Conservation (phyloP, 176 grass and related monocot species). For the Poa annua region DNA sequence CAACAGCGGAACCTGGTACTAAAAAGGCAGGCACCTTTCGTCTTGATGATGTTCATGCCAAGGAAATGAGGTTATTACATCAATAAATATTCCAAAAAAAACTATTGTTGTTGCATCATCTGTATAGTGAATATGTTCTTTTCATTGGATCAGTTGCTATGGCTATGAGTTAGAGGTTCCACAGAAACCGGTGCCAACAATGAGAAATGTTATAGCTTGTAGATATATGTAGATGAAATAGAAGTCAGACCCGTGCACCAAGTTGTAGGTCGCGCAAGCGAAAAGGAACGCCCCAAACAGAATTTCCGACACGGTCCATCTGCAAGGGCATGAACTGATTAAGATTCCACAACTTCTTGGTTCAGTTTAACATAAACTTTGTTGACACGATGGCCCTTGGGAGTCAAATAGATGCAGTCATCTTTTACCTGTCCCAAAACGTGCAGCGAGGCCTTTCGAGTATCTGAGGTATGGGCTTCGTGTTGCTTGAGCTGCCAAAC, state of each 20-base stretch:
- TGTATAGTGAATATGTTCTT: slow-evolving; percentile 5
- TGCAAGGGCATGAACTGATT: slow-evolving; percentile 37
- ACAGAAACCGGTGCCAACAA: slow-evolving; percentile 78
- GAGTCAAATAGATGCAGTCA: background rate
- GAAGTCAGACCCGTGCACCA: slow-evolving; percentile 57
- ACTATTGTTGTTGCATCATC: slow-evolving; percentile 19
- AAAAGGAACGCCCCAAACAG: slow-evolving; percentile 67
- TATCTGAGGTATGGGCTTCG: slow-evolving; percentile 53
- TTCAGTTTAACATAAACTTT: background rate
- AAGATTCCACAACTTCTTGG: background rate
- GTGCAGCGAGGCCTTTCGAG: slow-evolving; percentile 64
- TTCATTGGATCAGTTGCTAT: slow-evolving; percentile 33
- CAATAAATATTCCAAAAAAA: background rate
- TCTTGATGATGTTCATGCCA: background rate
- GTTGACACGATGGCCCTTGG: background rate
- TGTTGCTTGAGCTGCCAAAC: slow-evolving; percentile 54
- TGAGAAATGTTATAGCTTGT: slow-evolving; percentile 83
- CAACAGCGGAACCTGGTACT: background rate
- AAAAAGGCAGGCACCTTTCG: background rate
- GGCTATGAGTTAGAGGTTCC: slow-evolving; percentile 62
- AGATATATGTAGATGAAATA: slow-evolving; percentile 89
- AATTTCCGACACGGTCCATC: slow-evolving; percentile 70
- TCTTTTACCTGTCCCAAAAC: slow-evolving; percentile 67
- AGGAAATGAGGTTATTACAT: slow-evolving; percentile 31
- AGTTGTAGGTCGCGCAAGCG: slow-evolving; percentile 70